These are phyloP conservation scores for Blastobotrys parvus DNA, from an alignment of 805 yeast genomes.

Conservation along the genomic window DNA sequence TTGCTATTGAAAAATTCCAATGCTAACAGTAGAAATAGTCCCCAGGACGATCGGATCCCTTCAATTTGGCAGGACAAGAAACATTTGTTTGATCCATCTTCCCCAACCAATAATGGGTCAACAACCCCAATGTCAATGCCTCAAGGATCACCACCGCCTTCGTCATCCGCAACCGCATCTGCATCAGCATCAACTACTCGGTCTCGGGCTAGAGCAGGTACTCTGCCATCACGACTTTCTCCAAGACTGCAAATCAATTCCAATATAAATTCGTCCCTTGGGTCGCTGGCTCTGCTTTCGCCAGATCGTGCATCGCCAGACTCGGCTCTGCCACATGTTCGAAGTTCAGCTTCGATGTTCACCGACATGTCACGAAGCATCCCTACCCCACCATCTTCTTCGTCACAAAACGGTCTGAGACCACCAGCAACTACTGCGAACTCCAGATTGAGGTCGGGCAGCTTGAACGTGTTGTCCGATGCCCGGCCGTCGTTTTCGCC, in stretches of 20 bases:
- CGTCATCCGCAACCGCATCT: slow-evolving; percentile 13
- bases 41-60: slow-evolving; percentile 1
- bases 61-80: not conserved
- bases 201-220: slow-evolving; percentile 68
- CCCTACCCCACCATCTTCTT: no score
- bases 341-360: slow-evolving; percentile 6
- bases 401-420: slow-evolving; percentile 5
- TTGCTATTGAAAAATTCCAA: no score
- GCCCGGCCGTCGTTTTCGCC: slow-evolving; percentile 20
- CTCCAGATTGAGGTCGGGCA: slow-evolving; percentile 21
- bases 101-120: no score
- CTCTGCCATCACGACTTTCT: slow-evolving; percentile 57
- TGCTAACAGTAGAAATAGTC: not conserved
- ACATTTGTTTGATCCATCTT: not conserved
- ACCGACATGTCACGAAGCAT: no score
- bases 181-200: slow-evolving; percentile 34
- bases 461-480: slow-evolving; percentile 21
- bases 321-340: slow-evolving; percentile 1
- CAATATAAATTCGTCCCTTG: slow-evolving; percentile 18
- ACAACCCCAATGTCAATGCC: no score
- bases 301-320: slow-evolving; percentile 19
- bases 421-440: slow-evolving; percentile 9
- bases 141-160: not conserved
- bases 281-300: slow-evolving; percentile 27
- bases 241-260: slow-evolving; percentile 20